A percentile compares a stretch with the other conserved stretches of the same genome.
Conservation (phyloP, 1,284 basidiomycete species). For the Ganoderma boninense region DNA sequence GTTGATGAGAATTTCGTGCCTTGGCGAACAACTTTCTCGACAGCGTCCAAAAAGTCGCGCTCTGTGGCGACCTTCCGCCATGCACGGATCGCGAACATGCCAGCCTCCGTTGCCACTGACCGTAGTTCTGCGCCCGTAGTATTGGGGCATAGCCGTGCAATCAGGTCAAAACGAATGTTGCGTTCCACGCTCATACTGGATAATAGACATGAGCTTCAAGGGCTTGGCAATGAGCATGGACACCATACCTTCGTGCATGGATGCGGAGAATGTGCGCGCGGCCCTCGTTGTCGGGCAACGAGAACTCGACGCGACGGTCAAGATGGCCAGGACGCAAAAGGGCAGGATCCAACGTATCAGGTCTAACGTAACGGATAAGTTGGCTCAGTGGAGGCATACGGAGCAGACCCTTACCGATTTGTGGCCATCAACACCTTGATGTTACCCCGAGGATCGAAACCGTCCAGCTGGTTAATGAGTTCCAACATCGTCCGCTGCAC, state of each 20-base stretch:
- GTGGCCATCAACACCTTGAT: conserved; percentile 99
- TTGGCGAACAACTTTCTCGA: conserved; percentile 98
- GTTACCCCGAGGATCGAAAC: conserved; percentile 98
- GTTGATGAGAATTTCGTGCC: conserved; percentile 97
- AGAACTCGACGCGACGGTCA: conserved; percentile 96
- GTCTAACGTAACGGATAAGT: conserved; percentile 57
- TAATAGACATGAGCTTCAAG: conserved; percentile 18
- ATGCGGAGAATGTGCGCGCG: conserved; percentile 97
- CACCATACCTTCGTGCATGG: conserved; percentile 86
- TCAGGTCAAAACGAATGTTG: conserved; percentile 97
- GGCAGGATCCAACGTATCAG: conserved; percentile 98
- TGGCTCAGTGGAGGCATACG: conserved; percentile 7
- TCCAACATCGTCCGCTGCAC: conserved; percentile 99
- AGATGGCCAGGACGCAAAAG: conserved; percentile 95
- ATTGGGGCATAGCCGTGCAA: conserved; percentile 96
- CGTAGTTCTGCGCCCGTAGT: conserved; percentile 98
- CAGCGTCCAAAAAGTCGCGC: conserved; percentile 96
- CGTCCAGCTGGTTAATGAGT: conserved; percentile 98
- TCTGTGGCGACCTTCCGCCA: conserved; percentile 97
- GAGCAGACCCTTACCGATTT: conserved; percentile 70
- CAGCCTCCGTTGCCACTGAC: conserved; percentile 97
- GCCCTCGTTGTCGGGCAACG: conserved; percentile 94
- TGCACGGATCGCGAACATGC: conserved; percentile 99
- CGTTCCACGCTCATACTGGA: conserved; percentile 96
- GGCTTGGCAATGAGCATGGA: conserved; percentile 6